Base-by-base conservation (phyloP, 805 yeast genomes). In the Debaryomyces tyrocola region DNA sequence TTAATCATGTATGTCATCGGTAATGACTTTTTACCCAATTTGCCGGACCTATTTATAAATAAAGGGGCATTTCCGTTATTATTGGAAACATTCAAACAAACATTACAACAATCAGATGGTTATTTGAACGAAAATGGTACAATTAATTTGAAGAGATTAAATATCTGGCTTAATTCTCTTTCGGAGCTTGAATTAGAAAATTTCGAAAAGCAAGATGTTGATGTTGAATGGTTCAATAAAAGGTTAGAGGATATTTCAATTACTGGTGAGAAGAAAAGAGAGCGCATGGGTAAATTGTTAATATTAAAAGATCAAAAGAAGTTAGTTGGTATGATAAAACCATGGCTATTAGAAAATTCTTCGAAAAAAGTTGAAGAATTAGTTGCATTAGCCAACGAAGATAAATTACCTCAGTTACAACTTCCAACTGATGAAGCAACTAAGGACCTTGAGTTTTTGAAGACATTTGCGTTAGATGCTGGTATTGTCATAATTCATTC, bases 61-160 rank as follows among this genome's bases (percentile, higher is more conserved):
- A 94, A 91, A 57, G 98, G 97, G 56, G 99, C 98, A 0, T 87
- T 94, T 72, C 96, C 98, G n/a, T 78, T 90, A 27, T 75, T 94
- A 58, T 75, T 94, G 55, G 89, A 85, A 51, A 85, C 97, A 12
- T 94, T 94, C 71, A 94, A 91, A 64, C 83, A 82, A 58, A 82
- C 91, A 21, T 73, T 94, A 60, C 76, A 78, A 54, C 78, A 78
- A 51, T 69, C 82, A 46, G 96, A 87, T 62, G 96, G 96, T 4
- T 94, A 94, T 58, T 74, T 94, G 49, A 89, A 89, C 57, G 87
- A 87, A 52, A 75, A 78, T 45, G 99, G 99, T 54, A 76, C 77
- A 31, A 90, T 94, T 55, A 85, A 94, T 63, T 74, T 91, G 52
- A 68, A 74, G 48, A 77, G 96, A 54, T 73, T 94, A 43, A 83